Evolutionary conservation across 1,139 yeast species (phyloP).

Genomic region (Taiozyma sp.): DNA sequence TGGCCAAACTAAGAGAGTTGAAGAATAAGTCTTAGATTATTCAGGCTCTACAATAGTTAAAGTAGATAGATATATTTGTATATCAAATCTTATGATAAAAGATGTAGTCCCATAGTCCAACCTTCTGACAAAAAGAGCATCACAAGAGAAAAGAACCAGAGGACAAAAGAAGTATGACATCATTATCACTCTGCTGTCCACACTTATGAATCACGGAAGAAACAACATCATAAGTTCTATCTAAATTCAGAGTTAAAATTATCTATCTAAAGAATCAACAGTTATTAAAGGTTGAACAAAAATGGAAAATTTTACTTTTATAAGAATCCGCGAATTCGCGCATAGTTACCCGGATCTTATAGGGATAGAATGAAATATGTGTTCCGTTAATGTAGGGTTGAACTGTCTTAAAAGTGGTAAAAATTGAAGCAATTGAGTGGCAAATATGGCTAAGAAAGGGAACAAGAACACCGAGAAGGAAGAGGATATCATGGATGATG

Average conservation of each 20-base stretch:
- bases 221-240: slow-evolving; percentile 51
- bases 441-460: not conserved
- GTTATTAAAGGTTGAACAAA: too few relatives aligned
- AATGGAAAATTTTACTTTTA: not conserved
- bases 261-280: slow-evolving; percentile 19
- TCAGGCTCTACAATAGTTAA: too few relatives aligned
- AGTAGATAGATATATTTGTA: too few relatives aligned
- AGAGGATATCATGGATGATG: slow-evolving; percentile 1
- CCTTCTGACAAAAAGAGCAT: not conserved
- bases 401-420: not conserved
- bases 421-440: not conserved
- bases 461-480: not conserved
- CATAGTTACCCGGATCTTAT: not conserved
- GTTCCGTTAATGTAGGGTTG: not conserved
- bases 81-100: not conserved
- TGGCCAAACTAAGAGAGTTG: slow-evolving; percentile 64
- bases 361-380: too few relatives aligned
- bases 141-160: not conserved
- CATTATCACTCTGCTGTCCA: slow-evolving; percentile 68
- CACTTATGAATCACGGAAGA: slow-evolving; percentile 44
- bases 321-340: not conserved
- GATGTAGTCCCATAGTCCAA: not conserved
- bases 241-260: slow-evolving; percentile 43
- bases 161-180: slow-evolving; percentile 3
- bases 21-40: slow-evolving; percentile 40